Conservation (phyloP, 1,284 basidiomycete genomes). For the Boletus semigastroideus region DNA sequence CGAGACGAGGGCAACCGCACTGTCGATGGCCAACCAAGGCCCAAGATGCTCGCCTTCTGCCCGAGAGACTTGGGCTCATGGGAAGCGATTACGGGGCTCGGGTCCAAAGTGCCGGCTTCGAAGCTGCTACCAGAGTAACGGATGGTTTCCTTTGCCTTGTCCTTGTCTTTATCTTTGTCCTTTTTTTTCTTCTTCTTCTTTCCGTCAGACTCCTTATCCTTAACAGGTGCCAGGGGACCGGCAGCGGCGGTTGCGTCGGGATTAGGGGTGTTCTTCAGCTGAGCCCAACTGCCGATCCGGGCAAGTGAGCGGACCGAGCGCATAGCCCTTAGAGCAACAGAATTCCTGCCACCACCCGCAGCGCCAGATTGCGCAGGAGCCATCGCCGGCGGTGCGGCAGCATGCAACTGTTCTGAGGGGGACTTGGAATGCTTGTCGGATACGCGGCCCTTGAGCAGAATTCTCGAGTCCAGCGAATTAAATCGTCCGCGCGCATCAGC, state of each 20-base stretch:
- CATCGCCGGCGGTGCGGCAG: conserved; percentile 22
- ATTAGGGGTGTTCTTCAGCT: conserved; percentile 44
- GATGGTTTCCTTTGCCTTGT: conserved; percentile 35
- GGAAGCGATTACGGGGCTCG: conserved; percentile 36
- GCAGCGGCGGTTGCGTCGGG: conserved; percentile 33
- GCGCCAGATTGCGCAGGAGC: conserved; percentile 28
- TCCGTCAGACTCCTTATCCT: conserved; percentile 36
- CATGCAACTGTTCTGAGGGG: conserved; percentile 9
- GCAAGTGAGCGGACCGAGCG: conserved; percentile 70
- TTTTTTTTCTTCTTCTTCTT: conserved; percentile 36
- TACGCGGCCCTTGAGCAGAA: conserved; percentile 40
- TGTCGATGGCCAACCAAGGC: conserved; percentile 45
- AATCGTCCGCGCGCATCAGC: conserved; percentile 47
- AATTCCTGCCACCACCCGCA: conserved; percentile 38
- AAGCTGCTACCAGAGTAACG: conserved; percentile 61
- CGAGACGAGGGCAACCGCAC: conserved; percentile 50
- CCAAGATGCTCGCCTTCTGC: conserved; percentile 57
- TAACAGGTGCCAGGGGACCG: conserved; percentile 15
- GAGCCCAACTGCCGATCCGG: conserved; percentile 68
- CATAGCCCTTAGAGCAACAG: conserved; percentile 76
- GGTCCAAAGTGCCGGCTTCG: conserved; percentile 55
- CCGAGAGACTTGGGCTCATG: conserved; percentile 38
- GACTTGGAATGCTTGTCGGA: conserved; percentile 10
- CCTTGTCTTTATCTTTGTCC: conserved; percentile 21
- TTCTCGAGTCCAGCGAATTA: conserved; percentile 63